phyloP scores from a whole-genome alignment of 2,329 filamentous ascomycete species.

The Fusarium nematophilum region DNA sequence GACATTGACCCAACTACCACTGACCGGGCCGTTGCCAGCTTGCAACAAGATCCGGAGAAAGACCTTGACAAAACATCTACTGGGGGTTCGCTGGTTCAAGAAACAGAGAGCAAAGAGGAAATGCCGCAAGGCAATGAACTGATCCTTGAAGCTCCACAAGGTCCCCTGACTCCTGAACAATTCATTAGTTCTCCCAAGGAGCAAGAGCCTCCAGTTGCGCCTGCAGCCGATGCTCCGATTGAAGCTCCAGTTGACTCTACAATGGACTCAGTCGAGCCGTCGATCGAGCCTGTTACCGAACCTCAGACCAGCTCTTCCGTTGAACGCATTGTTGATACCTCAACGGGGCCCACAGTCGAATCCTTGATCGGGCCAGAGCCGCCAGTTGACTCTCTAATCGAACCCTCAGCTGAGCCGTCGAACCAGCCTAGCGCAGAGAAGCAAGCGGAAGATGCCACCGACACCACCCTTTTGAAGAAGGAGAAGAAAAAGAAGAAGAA shows the following conservation, averaged over 20 bases:
- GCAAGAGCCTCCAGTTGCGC: background rate
- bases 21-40: background rate
- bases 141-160: background rate
- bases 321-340: no score
- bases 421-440: background rate
- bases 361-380: background rate
- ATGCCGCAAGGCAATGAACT: background rate
- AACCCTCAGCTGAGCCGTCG: background rate
- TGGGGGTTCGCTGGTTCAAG: background rate
- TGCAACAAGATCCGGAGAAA: background rate
- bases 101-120: constrained; percentile 7
- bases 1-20: background rate
- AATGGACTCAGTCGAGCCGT: no score
- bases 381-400: no score
- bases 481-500: constrained; percentile 37
- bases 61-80: background rate
- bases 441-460: constrained; percentile 22
- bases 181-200: background rate
- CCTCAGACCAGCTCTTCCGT: no score
- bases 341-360: background rate
- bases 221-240: background rate
- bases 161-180: background rate
- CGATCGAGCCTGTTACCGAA: no score
- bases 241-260: background rate
- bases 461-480: constrained; percentile 29